These are phyloP conservation scores for Gossypium armourianum DNA, from an alignment of 441 rosid genomes.

Conservation along the genomic window DNA sequence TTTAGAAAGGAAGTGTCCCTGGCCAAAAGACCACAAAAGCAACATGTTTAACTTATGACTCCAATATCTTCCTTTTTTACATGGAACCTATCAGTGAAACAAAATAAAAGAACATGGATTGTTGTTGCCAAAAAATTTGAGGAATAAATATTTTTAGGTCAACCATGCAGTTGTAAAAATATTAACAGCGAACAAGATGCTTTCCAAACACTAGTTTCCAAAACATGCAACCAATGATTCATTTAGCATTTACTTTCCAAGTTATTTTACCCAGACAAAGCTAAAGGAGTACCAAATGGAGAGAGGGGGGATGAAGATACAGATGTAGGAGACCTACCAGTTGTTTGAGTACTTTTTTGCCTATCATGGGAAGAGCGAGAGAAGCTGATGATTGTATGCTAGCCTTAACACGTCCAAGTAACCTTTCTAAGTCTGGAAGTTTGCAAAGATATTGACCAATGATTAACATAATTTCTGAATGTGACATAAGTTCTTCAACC, in stretches of 20 bases:
- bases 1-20: background rate
- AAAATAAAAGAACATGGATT: background rate
- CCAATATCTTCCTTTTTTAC: background rate
- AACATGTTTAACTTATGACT: background rate
- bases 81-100: background rate
- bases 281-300: background rate
- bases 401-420: constrained; percentile 69
- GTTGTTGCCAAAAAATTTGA: background rate
- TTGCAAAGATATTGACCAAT: constrained; percentile 54
- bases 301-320: background rate
- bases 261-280: background rate
- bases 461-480: constrained; percentile 43
- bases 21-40: background rate
- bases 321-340: constrained; percentile 35
- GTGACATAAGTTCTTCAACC: constrained; percentile 42
- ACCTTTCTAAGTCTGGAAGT: constrained; percentile 79
- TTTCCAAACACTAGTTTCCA: background rate
- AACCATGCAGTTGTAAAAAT: background rate
- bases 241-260: background rate
- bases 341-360: constrained; percentile 60
- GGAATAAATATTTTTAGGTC: background rate
- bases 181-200: background rate
- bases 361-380: constrained; percentile 54
- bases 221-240: background rate
- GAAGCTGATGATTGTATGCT: constrained; percentile 54